Base-by-base conservation (phyloP, 306 rosid genomes). In the Styphnolobium japonicum region DNA sequence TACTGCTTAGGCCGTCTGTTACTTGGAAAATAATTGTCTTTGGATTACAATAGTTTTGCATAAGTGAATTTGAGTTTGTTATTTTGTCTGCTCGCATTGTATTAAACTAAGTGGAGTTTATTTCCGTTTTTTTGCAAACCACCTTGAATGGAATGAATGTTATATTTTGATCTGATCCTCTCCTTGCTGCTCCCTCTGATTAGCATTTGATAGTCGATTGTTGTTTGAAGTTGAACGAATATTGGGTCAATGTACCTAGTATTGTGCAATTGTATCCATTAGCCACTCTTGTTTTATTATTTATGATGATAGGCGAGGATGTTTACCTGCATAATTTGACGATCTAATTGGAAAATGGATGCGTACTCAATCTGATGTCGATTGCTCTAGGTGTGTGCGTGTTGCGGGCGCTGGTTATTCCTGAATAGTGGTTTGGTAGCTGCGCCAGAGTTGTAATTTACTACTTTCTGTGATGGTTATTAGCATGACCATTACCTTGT, bases 1-100 rank as follows among this genome's bases (percentile, higher is more conserved):
- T 2, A 6, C 57, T 42, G 88, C 83, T 4, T 85, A 89, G 80
- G 21, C 33, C 6, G 36, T 73, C 58, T 43, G 25, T 81, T 39
- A 3, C 12, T n/a, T 46, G 8, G 8, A 57, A 27, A 75, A 27
- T 56, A 56, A 21, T 40, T 52, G 45, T 15, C 23, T 16, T 42
- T 55, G 39, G 21, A 51, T 49, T 12, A 10, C 0, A 51, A 4
- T 77, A 53, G 27, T 73, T 61, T 43, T 68, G 84, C 61, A 21
- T 63, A 58, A 75, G 4, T 75, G 69, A 31, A 43, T 27, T 71
- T 58, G 25, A 3, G 23, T 77, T 81, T 77, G 10, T 67, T 73
- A 16, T 53, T 57, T 29, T 77, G 67, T 29, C 16, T 39, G 80
- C 2, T n/a, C n/a, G 2, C 15, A 16, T 74, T 78, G 14, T 40